Conservation (phyloP, 2,329 filamentous ascomycete genomes). For the Sporothrix luriei region DNA sequence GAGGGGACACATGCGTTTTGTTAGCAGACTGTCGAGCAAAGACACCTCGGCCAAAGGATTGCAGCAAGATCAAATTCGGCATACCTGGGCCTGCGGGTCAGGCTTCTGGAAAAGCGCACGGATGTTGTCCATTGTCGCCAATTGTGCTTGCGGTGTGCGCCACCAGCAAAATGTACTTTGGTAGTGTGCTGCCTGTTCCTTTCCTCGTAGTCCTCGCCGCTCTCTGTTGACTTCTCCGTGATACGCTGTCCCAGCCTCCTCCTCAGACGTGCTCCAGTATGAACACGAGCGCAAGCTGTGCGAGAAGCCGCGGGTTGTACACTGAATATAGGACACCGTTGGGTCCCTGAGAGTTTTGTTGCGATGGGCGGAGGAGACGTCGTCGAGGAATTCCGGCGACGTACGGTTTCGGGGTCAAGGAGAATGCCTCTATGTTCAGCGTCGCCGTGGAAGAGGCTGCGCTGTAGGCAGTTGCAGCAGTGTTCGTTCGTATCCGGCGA, state of each 20-base stretch:
- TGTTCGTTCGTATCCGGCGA: background rate
- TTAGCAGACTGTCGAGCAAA: background rate
- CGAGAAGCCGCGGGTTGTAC: background rate
- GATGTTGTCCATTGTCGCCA: slow-evolving; percentile 77
- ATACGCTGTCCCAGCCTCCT: background rate
- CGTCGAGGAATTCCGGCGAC: background rate
- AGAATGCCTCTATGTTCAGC: background rate
- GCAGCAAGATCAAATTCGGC: slow-evolving; percentile 33
- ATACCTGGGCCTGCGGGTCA: slow-evolving; percentile 88
- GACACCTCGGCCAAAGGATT: background rate
- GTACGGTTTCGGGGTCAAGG: background rate
- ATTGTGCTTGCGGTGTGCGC: background rate
- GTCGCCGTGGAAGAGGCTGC: slow-evolving; percentile 2
- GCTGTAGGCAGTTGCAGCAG: background rate
- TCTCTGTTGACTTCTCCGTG: background rate
- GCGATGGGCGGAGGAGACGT: too few relatives aligned
- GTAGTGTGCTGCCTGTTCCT: background rate
- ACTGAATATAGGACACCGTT: background rate
- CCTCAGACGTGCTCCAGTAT: background rate
- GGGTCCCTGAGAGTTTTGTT: background rate
- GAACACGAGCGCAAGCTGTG: background rate
- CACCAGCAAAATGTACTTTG: background rate
- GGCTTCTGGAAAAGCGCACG: slow-evolving; percentile 87
- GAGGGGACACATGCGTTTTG: too few relatives aligned
- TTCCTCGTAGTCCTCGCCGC: background rate